Evolutionary conservation across 1,284 basidiomycete genomes (phyloP).

Genomic region (Sporisorium exsertum): DNA sequence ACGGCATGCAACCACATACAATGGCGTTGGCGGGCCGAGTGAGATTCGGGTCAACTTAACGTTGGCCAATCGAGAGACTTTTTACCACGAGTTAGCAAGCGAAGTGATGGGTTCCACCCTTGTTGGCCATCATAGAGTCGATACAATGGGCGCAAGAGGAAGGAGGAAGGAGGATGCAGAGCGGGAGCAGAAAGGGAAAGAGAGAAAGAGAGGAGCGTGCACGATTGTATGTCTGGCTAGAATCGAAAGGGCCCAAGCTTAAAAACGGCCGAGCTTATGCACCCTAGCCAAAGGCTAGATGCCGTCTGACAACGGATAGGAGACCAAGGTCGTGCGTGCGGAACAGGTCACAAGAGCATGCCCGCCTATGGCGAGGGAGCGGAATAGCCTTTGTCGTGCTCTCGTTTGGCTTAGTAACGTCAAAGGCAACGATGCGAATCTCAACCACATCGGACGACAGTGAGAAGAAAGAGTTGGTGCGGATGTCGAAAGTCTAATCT

Average conservation of each 20-base stretch:
- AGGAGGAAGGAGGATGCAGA: not conserved
- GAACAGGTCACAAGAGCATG: not conserved
- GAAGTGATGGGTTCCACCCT: not conserved
- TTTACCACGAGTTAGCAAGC: not conserved
- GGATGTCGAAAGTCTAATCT: not conserved
- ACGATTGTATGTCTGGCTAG: slow-evolving; percentile 1
- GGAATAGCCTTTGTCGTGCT: too few species aligned
- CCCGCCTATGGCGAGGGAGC: too few species aligned
- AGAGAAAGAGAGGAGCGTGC: slow-evolving; percentile 7
- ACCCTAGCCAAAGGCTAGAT: not conserved
- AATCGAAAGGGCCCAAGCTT: slow-evolving; percentile 13
- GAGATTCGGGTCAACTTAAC: not conserved
- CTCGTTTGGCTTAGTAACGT: not conserved
- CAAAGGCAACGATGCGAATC: not conserved
- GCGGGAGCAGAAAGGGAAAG: not conserved
- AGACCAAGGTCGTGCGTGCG: not conserved
- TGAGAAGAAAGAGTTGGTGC: not conserved
- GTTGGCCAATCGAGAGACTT: not conserved
- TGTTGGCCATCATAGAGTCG: not conserved
- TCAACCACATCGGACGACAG: not conserved
- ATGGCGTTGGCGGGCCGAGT: not conserved
- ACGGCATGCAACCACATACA: not conserved
- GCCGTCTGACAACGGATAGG: not conserved
- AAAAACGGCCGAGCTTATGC: not conserved
- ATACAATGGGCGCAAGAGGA: not conserved